These are phyloP conservation scores for Murraya koenigii DNA, from an alignment of 345 rosid genomes.

Conservation along the genomic window DNA sequence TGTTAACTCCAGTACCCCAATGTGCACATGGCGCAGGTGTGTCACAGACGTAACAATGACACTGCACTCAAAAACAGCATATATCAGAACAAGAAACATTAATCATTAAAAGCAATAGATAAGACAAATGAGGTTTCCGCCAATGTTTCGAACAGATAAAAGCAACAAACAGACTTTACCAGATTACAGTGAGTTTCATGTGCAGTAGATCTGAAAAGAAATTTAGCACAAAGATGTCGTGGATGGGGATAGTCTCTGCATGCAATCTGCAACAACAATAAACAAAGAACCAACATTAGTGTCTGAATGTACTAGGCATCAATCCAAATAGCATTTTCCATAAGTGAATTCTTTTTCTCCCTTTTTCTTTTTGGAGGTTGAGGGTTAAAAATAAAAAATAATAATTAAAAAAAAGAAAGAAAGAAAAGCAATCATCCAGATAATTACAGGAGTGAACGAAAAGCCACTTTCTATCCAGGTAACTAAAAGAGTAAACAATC, in stretches of 20 bases:
- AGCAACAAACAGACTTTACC: conserved; percentile 36
- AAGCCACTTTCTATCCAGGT: background rate
- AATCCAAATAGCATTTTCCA: too few relatives aligned
- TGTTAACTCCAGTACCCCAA: conserved; percentile 53
- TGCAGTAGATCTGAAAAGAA: conserved; percentile 51
- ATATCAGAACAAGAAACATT: conserved; percentile 2
- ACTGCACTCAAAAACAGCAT: conserved; percentile 43
- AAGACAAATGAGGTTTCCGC: background rate
- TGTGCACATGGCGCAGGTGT: conserved; percentile 63
- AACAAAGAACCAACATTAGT: background rate
- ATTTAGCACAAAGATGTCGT: conserved; percentile 70
- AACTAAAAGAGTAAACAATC: background rate
- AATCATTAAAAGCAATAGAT: background rate
- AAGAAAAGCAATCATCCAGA: background rate
- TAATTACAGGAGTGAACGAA: background rate
- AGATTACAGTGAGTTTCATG: conserved; percentile 58
- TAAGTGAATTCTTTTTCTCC: too few relatives aligned
- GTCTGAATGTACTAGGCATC: background rate
- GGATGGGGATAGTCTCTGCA: conserved; percentile 93
- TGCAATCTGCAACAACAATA: conserved; percentile 57
- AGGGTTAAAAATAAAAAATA: too few relatives aligned
- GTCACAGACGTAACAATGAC: conserved; percentile 91
- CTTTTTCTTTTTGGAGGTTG: background rate
- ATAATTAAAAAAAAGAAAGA: background rate
- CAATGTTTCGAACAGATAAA: background rate